Conservation (phyloP, 2,329 filamentous ascomycete genomes). For the Aspergillus sp. region DNA sequence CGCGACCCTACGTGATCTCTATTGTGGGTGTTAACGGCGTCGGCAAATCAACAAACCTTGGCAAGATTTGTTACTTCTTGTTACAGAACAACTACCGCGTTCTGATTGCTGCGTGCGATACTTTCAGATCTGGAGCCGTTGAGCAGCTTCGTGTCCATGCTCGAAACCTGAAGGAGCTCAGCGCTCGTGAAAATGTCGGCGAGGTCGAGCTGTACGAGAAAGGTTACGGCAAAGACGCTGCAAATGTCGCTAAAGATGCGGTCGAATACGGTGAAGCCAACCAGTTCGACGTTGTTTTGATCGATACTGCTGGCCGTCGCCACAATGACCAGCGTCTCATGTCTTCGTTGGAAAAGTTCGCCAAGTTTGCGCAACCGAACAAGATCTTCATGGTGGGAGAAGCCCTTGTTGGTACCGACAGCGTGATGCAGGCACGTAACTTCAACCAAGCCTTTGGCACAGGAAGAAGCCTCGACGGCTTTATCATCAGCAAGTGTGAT, state of each 20-base stretch:
- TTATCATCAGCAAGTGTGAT: conserved; percentile 98
- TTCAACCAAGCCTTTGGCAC: conserved; percentile 92
- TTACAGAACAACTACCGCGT: conserved; percentile 97
- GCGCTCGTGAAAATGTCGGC: conserved; percentile 74
- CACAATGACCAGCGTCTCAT: conserved; percentile 96
- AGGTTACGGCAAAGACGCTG: conserved; percentile 96
- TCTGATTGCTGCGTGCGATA: conserved; percentile 90
- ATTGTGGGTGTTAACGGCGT: conserved; percentile 98
- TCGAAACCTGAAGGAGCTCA: conserved; percentile 86
- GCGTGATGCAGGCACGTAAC: conserved; percentile 91
- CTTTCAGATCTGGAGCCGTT: conserved; percentile 94
- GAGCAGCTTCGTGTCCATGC: conserved; percentile 97
- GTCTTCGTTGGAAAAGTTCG: conserved; percentile 96
- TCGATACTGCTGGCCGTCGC: conserved; percentile 90
- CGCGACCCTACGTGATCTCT: conserved; percentile 91
- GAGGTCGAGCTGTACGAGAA: conserved; percentile 91
- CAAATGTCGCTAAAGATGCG: conserved; percentile 90
- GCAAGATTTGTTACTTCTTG: conserved; percentile 97
- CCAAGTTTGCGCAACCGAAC: conserved; percentile 91
- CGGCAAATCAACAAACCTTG: conserved; percentile 95
- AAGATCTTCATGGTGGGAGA: conserved; percentile 98
- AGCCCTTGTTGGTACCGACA: conserved; percentile 93
- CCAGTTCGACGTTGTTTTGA: conserved; percentile 88
- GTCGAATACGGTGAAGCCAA: conserved; percentile 75
- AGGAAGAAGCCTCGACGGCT: conserved; percentile 80